Conservation (phyloP, 352 stramenopile species). For the Stephanocyclus meneghinianus region DNA sequence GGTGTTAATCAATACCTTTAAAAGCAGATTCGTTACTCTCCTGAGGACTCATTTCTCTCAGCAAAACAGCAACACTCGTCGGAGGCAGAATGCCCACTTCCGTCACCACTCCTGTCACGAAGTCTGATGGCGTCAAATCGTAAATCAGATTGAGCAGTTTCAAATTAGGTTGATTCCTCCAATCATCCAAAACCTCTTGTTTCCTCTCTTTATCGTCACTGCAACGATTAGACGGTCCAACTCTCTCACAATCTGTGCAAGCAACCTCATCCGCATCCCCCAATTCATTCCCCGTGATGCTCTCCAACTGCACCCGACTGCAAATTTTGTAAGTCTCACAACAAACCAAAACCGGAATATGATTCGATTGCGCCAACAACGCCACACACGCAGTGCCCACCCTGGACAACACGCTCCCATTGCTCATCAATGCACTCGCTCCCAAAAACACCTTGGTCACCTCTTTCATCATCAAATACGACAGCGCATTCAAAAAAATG, state of each 20-base stretch:
- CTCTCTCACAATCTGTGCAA: slow-evolving; percentile 49
- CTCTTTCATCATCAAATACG: slow-evolving; percentile 91
- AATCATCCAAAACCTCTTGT: slow-evolving; percentile 57
- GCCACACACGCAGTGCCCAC: slow-evolving; percentile 91
- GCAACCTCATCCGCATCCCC: slow-evolving; percentile 88
- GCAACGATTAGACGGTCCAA: slow-evolving; percentile 48
- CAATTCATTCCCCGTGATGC: slow-evolving; percentile 96
- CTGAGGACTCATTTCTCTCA: slow-evolving; percentile 88
- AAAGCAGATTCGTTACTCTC: slow-evolving; percentile 40
- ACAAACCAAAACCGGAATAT: slow-evolving; percentile 95
- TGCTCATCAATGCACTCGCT: slow-evolving; percentile 92
- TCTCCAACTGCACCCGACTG: slow-evolving; percentile 95
- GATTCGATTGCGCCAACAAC: slow-evolving; percentile 88
- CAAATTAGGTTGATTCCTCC: slow-evolving; percentile 64
- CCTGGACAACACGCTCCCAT: slow-evolving; percentile 89
- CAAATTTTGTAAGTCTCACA: slow-evolving; percentile 98
- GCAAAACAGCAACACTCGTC: slow-evolving; percentile 93
- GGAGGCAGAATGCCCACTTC: slow-evolving; percentile 97
- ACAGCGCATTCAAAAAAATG: slow-evolving; percentile 91
- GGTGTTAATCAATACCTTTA: slow-evolving; percentile 29
- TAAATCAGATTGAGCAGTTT: slow-evolving; percentile 87
- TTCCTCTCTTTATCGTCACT: slow-evolving; percentile 35
- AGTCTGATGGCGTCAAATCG: slow-evolving; percentile 95
- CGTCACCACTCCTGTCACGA: slow-evolving; percentile 95
- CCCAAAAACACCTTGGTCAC: slow-evolving; percentile 95